phyloP scores from a whole-genome alignment of 768 basidiomycete species.

The Pholiota conissans region DNA sequence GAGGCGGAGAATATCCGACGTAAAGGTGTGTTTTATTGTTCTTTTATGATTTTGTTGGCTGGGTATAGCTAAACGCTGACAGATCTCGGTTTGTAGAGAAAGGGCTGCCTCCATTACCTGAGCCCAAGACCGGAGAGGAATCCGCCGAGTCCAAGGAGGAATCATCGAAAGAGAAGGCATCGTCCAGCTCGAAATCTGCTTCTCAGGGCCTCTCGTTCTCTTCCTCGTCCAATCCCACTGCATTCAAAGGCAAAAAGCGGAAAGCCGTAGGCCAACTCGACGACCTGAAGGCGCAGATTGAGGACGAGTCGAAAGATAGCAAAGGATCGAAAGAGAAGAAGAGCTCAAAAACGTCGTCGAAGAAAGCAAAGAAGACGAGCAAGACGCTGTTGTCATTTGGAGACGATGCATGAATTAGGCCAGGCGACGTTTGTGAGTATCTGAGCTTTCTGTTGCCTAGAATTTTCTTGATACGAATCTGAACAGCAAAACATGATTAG shows the following conservation, averaged over 20 bases:
- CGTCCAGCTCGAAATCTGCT: constrained; percentile 14
- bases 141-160: constrained; percentile 24
- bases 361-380: constrained; percentile 54
- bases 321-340: constrained; percentile 23
- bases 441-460: background rate
- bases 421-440: background rate
- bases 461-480: no score
- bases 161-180: constrained; percentile 19
- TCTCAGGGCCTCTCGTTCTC: constrained; percentile 44
- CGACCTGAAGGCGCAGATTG: constrained; percentile 24
- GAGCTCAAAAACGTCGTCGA: constrained; percentile 31
- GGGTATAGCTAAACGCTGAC: constrained; percentile 1
- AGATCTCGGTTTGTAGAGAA: constrained; percentile 43
- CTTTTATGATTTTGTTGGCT: background rate
- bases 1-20: constrained; percentile 80
- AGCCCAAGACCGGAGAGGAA: constrained; percentile 22
- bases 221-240: constrained; percentile 34
- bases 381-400: constrained; percentile 58
- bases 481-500: no score
- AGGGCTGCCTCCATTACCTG: constrained; percentile 56
- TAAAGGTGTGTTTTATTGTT: constrained; percentile 48
- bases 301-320: constrained; percentile 20
- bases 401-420: constrained; percentile 46
- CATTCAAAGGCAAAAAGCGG: constrained; percentile 35
- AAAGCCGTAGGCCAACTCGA: constrained; percentile 37